Evolutionary conservation across 2,329 filamentous ascomycete species (phyloP), one percentile per base, ranked within the genome.

Genomic region (Ceratocystis harringtonii): DNA sequence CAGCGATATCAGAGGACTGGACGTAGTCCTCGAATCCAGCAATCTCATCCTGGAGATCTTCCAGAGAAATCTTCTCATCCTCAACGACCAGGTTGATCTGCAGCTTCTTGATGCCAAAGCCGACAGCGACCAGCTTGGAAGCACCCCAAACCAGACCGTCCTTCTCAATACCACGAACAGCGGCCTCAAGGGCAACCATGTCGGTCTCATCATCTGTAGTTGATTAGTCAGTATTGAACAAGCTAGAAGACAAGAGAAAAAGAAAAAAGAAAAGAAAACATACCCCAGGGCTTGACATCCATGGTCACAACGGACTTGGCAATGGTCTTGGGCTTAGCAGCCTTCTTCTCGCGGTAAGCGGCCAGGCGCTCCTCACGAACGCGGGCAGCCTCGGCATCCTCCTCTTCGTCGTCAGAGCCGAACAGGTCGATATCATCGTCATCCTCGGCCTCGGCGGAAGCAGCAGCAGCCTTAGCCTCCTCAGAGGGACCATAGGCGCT

Each of bases 251-350:
- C 48, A 25, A 52, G 2, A 48, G 2, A 2, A 10, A 17, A 57
- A 62, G 5, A 22, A 15, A 57, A 61, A 69, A 68, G 10, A 15
- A 57, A 62, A 69, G 68, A 81, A 88, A 68, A 81, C 89, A 72
- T 88, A 96, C 92, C 94, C 92, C 94, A 97, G 74, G 94, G 94
- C 86, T 99, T 99, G 71, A 99, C 89, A 73, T 97, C 92, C 71
- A 99, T 73, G 70, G 91, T 97, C 74, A 97, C 91, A 69, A 97
- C 81, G 68, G 92, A 97, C 85, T 99, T 99, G 76, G 94, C 94
- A 69, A 87, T 86, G 71, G 85, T 82, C 90, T 97, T 96, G 70
- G 82, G 80, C 85, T 96, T 96, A 77, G 83, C 83, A 71, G 88
- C 90, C 88, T 96, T 96, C 89, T 97, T 97, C 82, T 90, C 89